Evolutionary conservation across 768 basidiomycete genomes (phyloP).

Genomic region (Tricholoma flavovirens): DNA sequence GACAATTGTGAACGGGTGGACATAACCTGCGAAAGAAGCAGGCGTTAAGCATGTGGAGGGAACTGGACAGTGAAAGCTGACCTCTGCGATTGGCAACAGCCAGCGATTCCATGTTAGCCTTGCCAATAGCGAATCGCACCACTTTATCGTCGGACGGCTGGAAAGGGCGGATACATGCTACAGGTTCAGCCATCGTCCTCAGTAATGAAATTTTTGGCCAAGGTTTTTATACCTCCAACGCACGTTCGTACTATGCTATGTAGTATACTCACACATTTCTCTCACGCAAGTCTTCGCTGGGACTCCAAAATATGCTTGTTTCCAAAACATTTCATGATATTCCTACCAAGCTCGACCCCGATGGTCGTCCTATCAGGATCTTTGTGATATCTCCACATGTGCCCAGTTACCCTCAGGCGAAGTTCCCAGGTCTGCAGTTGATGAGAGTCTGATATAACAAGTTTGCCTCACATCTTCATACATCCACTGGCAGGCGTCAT

Average conservation of each 20-base stretch:
- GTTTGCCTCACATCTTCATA: neutral
- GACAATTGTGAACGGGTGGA: slow-evolving; percentile 52
- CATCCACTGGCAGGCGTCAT: slow-evolving; percentile 71
- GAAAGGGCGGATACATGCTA: slow-evolving; percentile 51
- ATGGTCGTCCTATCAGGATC: slow-evolving; percentile 65
- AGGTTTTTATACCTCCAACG: neutral
- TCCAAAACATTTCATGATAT: slow-evolving; percentile 74
- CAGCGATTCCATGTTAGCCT: slow-evolving; percentile 61
- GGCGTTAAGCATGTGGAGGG: slow-evolving; percentile 2
- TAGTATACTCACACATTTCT: neutral
- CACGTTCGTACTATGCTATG: slow-evolving; percentile 6
- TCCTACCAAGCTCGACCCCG: slow-evolving; percentile 56
- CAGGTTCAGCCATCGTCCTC: slow-evolving; percentile 32
- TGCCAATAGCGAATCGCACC: slow-evolving; percentile 59
- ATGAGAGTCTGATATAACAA: neutral
- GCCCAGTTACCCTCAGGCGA: slow-evolving; percentile 82
- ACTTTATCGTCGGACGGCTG: slow-evolving; percentile 47
- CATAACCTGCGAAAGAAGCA: slow-evolving; percentile 35
- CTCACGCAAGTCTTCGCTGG: neutral
- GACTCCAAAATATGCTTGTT: slow-evolving; percentile 62
- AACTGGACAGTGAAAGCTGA: neutral
- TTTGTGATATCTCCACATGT: slow-evolving; percentile 78
- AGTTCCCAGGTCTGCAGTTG: slow-evolving; percentile 66
- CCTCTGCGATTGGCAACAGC: slow-evolving; percentile 61
- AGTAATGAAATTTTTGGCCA: neutral